These are phyloP conservation scores for Dactylellina sp. DNA, from an alignment of 2,329 filamentous ascomycete genomes.

Conservation along the genomic window DNA sequence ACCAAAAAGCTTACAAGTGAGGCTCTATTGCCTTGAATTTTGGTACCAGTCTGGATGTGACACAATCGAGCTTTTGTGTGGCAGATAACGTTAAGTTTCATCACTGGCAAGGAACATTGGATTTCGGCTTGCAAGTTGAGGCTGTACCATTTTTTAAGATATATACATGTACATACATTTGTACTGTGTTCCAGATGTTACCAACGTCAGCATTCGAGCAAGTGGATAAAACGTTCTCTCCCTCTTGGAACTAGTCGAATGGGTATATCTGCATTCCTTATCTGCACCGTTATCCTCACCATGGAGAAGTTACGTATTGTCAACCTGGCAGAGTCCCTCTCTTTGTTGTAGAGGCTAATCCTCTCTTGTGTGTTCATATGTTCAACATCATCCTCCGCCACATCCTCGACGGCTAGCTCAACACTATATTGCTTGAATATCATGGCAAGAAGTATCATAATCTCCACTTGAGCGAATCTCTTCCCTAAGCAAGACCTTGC, in stretches of 20 bases:
- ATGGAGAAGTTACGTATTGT: constrained; percentile 70
- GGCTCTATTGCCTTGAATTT: constrained; percentile 1
- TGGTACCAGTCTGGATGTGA: background rate
- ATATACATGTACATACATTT: background rate
- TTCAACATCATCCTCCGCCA: constrained; percentile 69
- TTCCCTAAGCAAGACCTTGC: constrained; percentile 71
- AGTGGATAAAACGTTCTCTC: constrained; percentile 73
- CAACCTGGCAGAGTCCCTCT: constrained; percentile 69
- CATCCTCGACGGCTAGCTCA: constrained; percentile 76
- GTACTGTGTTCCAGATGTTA: background rate
- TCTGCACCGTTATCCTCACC: constrained; percentile 76
- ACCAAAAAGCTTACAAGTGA: constrained; percentile 7
- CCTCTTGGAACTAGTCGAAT: constrained; percentile 77
- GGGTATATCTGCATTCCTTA: constrained; percentile 73
- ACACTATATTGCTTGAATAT: constrained; percentile 70
- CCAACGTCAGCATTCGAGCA: constrained; percentile 57
- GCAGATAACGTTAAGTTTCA: constrained; percentile 39
- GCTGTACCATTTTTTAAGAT: background rate
- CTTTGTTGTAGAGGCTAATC: constrained; percentile 71
- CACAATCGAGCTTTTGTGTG: background rate
- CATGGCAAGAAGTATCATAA: constrained; percentile 68
- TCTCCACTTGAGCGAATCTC: constrained; percentile 72
- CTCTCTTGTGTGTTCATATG: constrained; percentile 67
- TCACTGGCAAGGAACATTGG: background rate
- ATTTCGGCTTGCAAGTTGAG: too few relatives aligned